phyloP scores from a whole-genome alignment of 2,329 filamentous ascomycete species.

The Venturia effusa region DNA sequence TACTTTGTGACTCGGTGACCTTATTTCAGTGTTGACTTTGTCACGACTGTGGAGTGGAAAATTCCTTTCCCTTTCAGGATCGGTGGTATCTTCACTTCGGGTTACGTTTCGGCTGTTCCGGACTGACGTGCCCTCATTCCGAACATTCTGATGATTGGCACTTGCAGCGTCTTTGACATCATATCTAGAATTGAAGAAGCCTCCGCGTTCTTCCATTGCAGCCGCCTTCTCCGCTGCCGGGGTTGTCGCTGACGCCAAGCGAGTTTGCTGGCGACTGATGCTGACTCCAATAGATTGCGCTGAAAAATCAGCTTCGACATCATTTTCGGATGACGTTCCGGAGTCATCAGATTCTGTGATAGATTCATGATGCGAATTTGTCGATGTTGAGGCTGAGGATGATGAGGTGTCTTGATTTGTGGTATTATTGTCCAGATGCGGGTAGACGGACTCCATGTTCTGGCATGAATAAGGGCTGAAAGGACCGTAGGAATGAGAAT shows the following conservation, averaged over 20 bases:
- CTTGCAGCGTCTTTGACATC: conserved; percentile 14
- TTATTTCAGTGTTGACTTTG: neutral
- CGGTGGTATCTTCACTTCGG: neutral
- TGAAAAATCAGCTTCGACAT: neutral
- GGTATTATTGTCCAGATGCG: neutral
- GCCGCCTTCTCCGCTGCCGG: conserved; percentile 49
- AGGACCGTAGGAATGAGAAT: neutral
- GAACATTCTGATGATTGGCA: conserved; percentile 12
- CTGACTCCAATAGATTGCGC: conserved; percentile 39
- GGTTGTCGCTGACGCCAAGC: conserved; percentile 45
- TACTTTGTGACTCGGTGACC: conserved; percentile 14
- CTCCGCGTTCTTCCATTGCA: conserved; percentile 35
- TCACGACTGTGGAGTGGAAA: neutral
- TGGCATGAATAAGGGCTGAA: neutral
- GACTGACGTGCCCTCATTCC: neutral
- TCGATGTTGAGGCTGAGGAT: neutral
- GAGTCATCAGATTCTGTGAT: neutral
- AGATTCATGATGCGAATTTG: neutral
- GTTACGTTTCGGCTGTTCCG: neutral
- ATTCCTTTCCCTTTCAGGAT: neutral
- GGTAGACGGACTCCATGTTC: neutral
- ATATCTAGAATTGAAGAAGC: conserved; percentile 13
- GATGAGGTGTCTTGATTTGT: neutral
- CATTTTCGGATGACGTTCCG: neutral
- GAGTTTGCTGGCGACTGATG: conserved; percentile 46